These are phyloP conservation scores for Digitaria exilis DNA, from an alignment of 202 grass and related monocot species.

Conservation along the genomic window DNA sequence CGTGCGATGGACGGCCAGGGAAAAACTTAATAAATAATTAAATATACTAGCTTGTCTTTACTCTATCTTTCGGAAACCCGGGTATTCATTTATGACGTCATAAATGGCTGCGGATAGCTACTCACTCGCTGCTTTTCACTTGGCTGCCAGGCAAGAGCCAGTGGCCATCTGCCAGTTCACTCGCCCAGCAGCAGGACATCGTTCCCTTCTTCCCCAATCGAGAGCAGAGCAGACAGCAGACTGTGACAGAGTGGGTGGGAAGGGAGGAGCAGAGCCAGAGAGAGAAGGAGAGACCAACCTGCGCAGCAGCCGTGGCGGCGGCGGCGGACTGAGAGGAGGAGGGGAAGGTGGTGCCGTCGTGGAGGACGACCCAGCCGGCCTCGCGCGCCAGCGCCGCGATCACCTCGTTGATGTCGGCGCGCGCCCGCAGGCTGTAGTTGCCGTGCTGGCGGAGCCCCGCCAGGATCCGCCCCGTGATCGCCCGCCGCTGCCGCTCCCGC, in stretches of 20 bases:
- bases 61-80: not conserved
- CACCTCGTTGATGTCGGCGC: constrained; percentile 94
- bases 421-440: constrained; percentile 69
- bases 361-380: constrained; percentile 89
- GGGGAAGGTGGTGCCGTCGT: constrained; percentile 92
- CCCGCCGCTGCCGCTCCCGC: constrained; percentile 81
- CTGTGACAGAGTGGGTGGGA: not conserved
- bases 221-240: not conserved
- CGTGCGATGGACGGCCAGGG: constrained; percentile 10
- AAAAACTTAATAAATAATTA: not conserved
- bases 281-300: not conserved
- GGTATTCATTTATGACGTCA: constrained; percentile 33
- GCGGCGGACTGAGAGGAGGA: constrained; percentile 53
- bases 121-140: not conserved
- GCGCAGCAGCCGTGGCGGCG: not conserved
- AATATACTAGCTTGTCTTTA: not conserved
- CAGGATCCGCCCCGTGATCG: constrained; percentile 83
- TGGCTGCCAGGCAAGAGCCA: not conserved
- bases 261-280: not conserved
- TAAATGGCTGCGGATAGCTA: not conserved
- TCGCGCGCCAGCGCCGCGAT: constrained; percentile 79
- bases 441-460: constrained; percentile 78
- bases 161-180: not conserved
- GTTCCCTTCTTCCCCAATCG: not conserved
- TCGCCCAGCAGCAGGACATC: not conserved